Evolutionary conservation across 1,284 basidiomycete genomes (phyloP), one percentile per base, ranked within the genome.

Genomic region (Apiotrichum brassicae): DNA sequence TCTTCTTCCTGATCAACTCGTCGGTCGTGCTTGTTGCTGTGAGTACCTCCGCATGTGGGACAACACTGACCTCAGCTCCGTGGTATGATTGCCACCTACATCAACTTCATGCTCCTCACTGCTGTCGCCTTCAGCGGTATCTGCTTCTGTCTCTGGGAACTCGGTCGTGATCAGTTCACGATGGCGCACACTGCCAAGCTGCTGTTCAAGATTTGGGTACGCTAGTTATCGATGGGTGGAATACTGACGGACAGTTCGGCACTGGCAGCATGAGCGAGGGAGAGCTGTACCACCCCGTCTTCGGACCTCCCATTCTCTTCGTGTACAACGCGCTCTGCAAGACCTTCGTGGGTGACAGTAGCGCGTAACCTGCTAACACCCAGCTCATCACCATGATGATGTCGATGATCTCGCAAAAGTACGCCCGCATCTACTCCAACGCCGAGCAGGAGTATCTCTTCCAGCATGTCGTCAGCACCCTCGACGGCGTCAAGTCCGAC

Each of bases 401-500:
- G 52, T 89, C 86, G 4, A 86, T 90, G 48, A 73, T 92, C 34
- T 87, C 87, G 6, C 87, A 88, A 64, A 91, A 87, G 1, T 88
- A 88, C 57, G 82, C 86, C 8, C 76, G 79, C 47, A 88, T 93
- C 59, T 84, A 85, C 68, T 76, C 81, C 81, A 90, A 90, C 71
- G 86, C 87, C 6, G 57, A 81, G 35, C 80, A 86, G 74, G 88
- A 91, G 83, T 87, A 89, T 72, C 76, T 94, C 34, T 95, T 89
- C 73, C 88, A 94, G 71, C 84, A 81, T 62, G 82, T 88, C 2
- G 87, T 95, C 51, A 77, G 80, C 25, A 93, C 89, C 0, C 86
- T 95, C 46, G 87, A 93, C 76, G 88, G 90, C 9, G 85, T 90
- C 64, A 89, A 90, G 68, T 83, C 83, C 6, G 88, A 92, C 67